Base-by-base conservation (phyloP, 2,329 filamentous ascomycete genomes). In the Acarospora socialis region DNA sequence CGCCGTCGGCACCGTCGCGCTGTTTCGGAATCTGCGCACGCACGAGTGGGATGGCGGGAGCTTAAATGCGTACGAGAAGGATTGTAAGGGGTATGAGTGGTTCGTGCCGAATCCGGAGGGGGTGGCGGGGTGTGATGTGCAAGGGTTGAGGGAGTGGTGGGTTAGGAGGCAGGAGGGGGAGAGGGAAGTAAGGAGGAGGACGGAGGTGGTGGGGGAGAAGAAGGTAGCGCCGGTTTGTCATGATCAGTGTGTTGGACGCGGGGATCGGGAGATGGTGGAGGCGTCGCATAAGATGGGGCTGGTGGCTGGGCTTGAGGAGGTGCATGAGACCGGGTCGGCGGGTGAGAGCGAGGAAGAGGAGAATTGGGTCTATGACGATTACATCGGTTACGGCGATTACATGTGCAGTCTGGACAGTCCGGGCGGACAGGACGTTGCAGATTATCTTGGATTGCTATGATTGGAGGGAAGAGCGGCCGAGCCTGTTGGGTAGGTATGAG, bases 11-110 rank as follows among this genome's bases (percentile, higher is more conserved):
- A 43, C 42, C 15, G 29, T 44, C 13, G 39, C 37, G 2, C 30
- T 44, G 5, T 42, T 44, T 27, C 36, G 41, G 8, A 26, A 38
- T 22, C 18, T 44, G 4, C 39, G 34, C 8, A 43, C 38, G 8
- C 42, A 44, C 31, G 31, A 40, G 4, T 44, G 24, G 6, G 32
- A 41, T n/a, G 35, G 39, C 4, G 38, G 36, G 4, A 38, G 25
- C 12, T 21, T 44, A 13, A 43, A 43, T 22, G 42, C 37, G 2
- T 44, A 43, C 25, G 30, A 29, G 3, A 29, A 36, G 18, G 26
- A 39, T 7, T 43, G 42, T 17, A 27, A 16, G 25, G 41, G 42
- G 5, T 28, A 22, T 5, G 32, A 39, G 10, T 44, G 42, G 42
- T 44, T 30, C 28, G 33, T 43, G 7, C 41, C 36, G 7, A 31